Percentiles rank a stretch among this genome's conserved stretches.
These are phyloP conservation scores for Solanum phureja DNA, from an alignment of 257 asterid species.

Conservation along the genomic window DNA sequence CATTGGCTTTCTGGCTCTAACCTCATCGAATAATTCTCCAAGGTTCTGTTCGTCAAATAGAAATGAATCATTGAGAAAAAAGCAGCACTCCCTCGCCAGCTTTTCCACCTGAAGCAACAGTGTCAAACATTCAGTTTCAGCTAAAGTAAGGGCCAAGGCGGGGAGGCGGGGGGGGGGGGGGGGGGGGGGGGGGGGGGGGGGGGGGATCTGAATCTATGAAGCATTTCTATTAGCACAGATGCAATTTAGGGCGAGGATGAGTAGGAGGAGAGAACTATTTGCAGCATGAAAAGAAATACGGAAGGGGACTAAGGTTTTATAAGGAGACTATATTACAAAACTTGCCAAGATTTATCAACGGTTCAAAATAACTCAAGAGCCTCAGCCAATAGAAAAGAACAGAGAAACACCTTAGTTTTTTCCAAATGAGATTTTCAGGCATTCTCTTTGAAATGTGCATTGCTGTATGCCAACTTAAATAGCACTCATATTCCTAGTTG, in stretches of 20 bases:
- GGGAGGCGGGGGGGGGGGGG: too few species aligned
- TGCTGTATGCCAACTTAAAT: neutral
- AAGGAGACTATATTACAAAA: neutral
- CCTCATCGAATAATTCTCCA: constrained; percentile 45
- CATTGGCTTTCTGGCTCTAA: constrained; percentile 28
- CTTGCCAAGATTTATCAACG: neutral
- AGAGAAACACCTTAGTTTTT: neutral
- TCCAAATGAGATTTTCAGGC: neutral
- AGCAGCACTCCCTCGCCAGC: constrained; percentile 61
- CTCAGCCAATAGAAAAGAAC: neutral
- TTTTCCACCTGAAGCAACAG: constrained; percentile 63
- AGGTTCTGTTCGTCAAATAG: constrained; percentile 61
- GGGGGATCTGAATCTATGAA: neutral
- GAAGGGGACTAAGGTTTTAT: neutral
- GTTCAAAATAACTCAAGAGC: neutral
- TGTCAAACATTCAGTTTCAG: neutral
- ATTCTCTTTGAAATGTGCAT: neutral
- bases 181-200: too few species aligned
- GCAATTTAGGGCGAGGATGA: neutral
- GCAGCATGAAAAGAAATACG: neutral
- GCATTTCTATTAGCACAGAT: neutral
- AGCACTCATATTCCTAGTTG: neutral
- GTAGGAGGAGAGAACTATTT: neutral
- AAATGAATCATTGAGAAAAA: constrained; percentile 59
- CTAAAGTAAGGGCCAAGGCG: too few species aligned